A percentile compares a stretch with the other conserved stretches of the same genome.
phyloP scores from a whole-genome alignment of 73 alveolate species.

The Breviolum minutum region DNA sequence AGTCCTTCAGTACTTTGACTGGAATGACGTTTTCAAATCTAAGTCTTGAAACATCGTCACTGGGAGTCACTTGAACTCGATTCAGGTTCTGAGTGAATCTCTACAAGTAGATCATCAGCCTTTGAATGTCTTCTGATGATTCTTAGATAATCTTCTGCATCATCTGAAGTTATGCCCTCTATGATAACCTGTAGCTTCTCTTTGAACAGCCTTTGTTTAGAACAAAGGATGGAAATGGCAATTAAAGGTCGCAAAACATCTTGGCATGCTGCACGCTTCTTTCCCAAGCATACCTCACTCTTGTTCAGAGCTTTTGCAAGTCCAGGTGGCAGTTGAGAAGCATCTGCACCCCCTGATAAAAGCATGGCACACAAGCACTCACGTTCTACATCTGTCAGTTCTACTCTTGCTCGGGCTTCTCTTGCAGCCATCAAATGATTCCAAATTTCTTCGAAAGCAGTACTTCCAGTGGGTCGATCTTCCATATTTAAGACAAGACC shows the following conservation, averaged over 20 bases:
- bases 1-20: too few species aligned
- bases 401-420: not conserved
- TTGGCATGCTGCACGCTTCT: not conserved
- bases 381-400: not conserved
- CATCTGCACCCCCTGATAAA: not conserved
- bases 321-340: not conserved
- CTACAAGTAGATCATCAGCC: not conserved
- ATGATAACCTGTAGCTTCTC: not conserved
- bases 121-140: not conserved
- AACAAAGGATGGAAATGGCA: not conserved
- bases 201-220: not conserved
- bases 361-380: not conserved
- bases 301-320: not conserved
- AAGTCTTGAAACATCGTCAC: too few species aligned
- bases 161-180: conserved; percentile 20
- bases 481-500: not conserved
- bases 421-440: not conserved
- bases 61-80: not conserved
- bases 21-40: too few species aligned
- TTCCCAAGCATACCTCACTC: not conserved
- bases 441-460: not conserved
- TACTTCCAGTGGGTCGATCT: not conserved
- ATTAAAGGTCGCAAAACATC: not conserved
- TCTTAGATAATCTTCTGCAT: conserved; percentile 2
- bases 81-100: not conserved